Evolutionary conservation across 257 asterid species (phyloP), one percentile per base, ranked within the genome.

Genomic region (Nicotiana undulata): DNA sequence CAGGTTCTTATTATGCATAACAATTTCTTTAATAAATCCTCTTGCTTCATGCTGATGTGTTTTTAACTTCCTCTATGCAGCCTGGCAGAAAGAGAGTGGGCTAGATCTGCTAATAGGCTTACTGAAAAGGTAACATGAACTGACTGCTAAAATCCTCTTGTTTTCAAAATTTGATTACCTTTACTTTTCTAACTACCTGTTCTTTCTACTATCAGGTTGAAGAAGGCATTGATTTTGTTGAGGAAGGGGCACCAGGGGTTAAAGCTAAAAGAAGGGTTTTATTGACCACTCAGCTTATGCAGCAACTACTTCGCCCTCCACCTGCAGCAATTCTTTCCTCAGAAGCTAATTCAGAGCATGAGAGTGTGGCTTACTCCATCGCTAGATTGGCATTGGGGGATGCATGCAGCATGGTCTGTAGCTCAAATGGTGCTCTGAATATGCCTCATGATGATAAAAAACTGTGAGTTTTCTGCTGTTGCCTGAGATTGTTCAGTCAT

Each of bases 51-150:
- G 28, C 82, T 86, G 80, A 89, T 80, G 16, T 76, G 56, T 67
- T 37, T 40, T 79, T 84, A 75, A 51, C 53, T 80, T 81, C 81
- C n/a, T 80, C 75, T 86, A 44, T 46, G 92, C 94, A 92, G 98
- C 79, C 80, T 72, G 89, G 89, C 91, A 55, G 96, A 90, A 87
- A 75, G 81, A 78, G 89, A 82, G 61, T 94, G 98, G 98, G 90
- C 90, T 84, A 83, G 75, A 81, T 91, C 89, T 63, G 86, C 87
- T 81, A 90, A 88, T 72, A 85, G 92, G 34, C 89, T 83, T 51
- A 70, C 86, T 75, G 93, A 92, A 81, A 93, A 90, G 97, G 98
- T 92, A 49, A 85, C 51, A 49, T 72, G 40, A 72, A 24, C 60
- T 49, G 61, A 72, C 78, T 46, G 15, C 40, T 72, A 49, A 22